Base-by-base conservation (phyloP, 1,284 basidiomycete species). In the Pascua sp. region DNA sequence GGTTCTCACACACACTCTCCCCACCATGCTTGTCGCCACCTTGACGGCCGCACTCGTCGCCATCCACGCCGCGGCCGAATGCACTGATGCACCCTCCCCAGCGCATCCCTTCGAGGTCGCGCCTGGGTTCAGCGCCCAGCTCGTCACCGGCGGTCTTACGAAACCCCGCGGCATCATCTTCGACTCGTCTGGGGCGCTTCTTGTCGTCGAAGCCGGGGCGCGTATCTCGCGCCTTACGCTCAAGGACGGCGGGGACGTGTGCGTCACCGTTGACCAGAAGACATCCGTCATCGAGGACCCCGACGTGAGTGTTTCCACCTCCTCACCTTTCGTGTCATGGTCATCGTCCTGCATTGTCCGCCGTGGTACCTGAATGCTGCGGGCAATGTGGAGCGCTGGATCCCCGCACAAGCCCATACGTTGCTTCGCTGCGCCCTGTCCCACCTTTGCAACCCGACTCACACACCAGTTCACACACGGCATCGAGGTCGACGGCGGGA, bases 391-490 rank as follows among this genome's bases (percentile, higher is more conserved):
- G 24, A 32, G 24, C 7, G 24, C 24, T 32, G 7, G 24, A 32
- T 32, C 24, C 24, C 24, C 24, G 9, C 47, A 39, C 24, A 36
- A 8, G 11, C n/a, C 11, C 16, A 39, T 13, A 18, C 43, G 5
- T 8, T 7, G n/a, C 37, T 17, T 44, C 15, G 13, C 17, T 38
- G 24, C 41, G 24, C n/a, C 8, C 37, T 39, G 8, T 38, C 24
- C 24, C 24, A 32, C 24, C 24, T 32, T 32, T 15, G 16, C 46
- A 8, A 16, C 44, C 8, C 1, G n/a, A 12, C 15, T 32, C 36
- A n/a, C 36, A 47, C 10, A 11, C 8, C 45, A 60, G 59, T 48
- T 60, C 18, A 50, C 44, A 44, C 59, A 56, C 55, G 59, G 51
- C 51, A 36, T 60, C n/a, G 48, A 40, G 11, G 38, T 60, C 7